Conservation (phyloP, 306 rosid species). For the Dalbergia oliveri region DNA sequence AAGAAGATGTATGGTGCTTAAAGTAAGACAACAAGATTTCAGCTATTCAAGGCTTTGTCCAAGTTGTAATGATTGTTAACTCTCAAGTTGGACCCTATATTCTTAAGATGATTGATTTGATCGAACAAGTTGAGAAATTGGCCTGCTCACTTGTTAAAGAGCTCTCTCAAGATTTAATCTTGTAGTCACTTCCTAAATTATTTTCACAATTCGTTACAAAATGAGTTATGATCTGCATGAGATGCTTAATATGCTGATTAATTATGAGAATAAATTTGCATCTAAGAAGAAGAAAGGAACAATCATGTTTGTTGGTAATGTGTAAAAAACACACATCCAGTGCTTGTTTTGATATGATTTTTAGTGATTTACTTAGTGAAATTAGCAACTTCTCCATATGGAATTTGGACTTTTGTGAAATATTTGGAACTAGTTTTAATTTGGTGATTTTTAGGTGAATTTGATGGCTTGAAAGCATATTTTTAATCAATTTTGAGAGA, state of each 20-base stretch:
- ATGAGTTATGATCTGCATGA: not conserved
- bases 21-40: not conserved
- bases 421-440: too few relatives aligned
- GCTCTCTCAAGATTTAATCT: slow-evolving; percentile 1
- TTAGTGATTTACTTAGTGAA: too few relatives aligned
- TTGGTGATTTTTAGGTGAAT: too few relatives aligned
- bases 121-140: slow-evolving; percentile 2
- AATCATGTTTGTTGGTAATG: not conserved
- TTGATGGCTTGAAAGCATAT: too few relatives aligned
- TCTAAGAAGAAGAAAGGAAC: not conserved
- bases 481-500: too few relatives aligned
- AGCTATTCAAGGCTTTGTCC: not conserved
- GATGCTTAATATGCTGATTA: slow-evolving; percentile 4
- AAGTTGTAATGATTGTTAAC: not conserved
- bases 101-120: slow-evolving; percentile 10
- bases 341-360: too few relatives aligned
- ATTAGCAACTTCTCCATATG: too few relatives aligned
- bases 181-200: not conserved
- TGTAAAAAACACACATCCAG: too few relatives aligned
- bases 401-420: too few relatives aligned
- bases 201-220: slow-evolving; percentile 24
- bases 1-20: not conserved
- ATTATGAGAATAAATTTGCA: not conserved
- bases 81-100: slow-evolving; percentile 9
- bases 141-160: not conserved